Conservation (phyloP, 441 rosid genomes). For the Corymbia citriodora region DNA sequence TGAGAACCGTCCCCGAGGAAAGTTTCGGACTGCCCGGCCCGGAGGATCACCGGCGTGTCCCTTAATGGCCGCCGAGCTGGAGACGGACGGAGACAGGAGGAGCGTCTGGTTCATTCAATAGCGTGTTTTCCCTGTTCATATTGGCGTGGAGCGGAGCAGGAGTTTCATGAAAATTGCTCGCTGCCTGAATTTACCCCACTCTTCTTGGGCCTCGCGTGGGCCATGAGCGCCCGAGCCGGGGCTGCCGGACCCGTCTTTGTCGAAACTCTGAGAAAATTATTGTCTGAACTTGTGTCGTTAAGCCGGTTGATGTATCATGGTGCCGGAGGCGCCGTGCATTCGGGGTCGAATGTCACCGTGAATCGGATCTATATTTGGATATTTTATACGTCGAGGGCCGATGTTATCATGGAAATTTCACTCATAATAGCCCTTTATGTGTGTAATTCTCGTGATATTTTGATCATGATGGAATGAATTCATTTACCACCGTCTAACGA, state of each 20-base stretch:
- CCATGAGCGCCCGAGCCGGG: not conserved
- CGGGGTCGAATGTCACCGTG: not conserved
- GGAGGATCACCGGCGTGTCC: not conserved
- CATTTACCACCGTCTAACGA: not conserved
- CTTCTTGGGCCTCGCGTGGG: not conserved
- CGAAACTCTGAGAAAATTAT: not conserved
- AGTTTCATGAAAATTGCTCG: not conserved
- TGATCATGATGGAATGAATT: not conserved
- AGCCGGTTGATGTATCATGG: not conserved
- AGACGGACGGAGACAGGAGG: not conserved
- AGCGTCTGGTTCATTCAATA: not conserved
- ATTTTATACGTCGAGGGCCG: not conserved
- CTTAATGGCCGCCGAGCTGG: not conserved
- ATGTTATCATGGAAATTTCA: not conserved
- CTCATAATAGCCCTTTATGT: not conserved
- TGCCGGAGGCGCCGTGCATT: not conserved
- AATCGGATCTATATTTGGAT: not conserved
- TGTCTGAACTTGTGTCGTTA: not conserved
- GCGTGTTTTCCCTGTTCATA: not conserved
- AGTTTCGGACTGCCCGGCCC: not conserved
- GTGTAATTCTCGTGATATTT: not conserved
- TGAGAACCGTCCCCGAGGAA: not conserved
- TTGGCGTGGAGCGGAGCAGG: not conserved
- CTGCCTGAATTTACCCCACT: not conserved
- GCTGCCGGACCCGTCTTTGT: not conserved